Conservation (phyloP, 2,329 filamentous ascomycete species). For the Emmonsiellopsis sp. region DNA sequence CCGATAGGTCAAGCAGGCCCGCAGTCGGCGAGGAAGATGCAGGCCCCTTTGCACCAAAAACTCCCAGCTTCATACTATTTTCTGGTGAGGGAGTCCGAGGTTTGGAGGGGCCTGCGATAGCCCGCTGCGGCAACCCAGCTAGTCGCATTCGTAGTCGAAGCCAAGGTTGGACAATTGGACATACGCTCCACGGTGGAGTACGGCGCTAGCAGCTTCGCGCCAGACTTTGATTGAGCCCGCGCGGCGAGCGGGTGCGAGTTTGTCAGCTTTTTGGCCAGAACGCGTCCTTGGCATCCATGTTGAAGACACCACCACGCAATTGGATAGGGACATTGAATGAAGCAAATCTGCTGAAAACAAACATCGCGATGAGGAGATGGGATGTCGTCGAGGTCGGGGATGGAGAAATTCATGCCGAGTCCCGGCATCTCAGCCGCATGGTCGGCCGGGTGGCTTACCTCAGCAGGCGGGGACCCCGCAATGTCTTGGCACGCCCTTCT, state of each 20-base stretch:
- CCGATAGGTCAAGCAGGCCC: neutral
- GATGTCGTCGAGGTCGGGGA: neutral
- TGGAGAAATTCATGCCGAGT: neutral
- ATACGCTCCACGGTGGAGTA: too few relatives aligned
- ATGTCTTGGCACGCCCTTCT: conserved; percentile 5
- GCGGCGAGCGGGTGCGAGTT: too few relatives aligned
- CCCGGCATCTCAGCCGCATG: neutral
- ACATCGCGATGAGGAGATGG: neutral
- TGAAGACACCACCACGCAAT: too few relatives aligned
- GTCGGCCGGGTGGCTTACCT: neutral
- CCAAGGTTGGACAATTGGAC: neutral
- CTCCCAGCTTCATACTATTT: neutral
- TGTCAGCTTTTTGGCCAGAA: too few relatives aligned
- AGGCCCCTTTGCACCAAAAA: neutral
- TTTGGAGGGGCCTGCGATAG: neutral
- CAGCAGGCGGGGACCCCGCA: neutral
- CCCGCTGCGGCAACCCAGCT: neutral
- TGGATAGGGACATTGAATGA: too few relatives aligned
- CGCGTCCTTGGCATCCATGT: too few relatives aligned
- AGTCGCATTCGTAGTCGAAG: neutral
- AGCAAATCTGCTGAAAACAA: too few relatives aligned
- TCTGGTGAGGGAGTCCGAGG: too few relatives aligned
- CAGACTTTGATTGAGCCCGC: too few relatives aligned
- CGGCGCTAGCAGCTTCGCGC: too few relatives aligned
- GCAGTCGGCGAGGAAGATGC: neutral